Percentiles rank a stretch among this genome's conserved stretches.
Conservation (phyloP, 352 stramenopile species). For the Phytophthora pinifolia region DNA sequence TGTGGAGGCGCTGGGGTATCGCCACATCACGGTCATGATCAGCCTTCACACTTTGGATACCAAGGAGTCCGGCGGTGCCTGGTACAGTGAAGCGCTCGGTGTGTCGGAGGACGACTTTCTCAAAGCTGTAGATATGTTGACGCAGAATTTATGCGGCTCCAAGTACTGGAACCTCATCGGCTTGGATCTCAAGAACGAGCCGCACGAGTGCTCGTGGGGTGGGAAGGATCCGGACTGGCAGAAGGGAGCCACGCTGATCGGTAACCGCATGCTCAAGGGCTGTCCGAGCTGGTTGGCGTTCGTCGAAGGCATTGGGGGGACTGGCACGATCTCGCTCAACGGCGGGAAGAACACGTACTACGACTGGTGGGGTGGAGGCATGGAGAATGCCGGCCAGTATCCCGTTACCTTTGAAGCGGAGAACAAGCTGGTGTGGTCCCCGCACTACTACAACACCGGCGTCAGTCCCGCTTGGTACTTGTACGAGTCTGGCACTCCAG, state of each 20-base stretch:
- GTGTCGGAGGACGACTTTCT: conserved; percentile 62
- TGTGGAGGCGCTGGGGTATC: conserved; percentile 56
- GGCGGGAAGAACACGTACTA: conserved; percentile 37
- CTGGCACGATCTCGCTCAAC: conserved; percentile 36
- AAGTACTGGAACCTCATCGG: conserved; percentile 73
- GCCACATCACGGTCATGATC: conserved; percentile 60
- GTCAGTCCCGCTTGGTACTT: conserved; percentile 63
- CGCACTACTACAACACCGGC: conserved; percentile 75
- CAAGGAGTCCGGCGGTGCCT: conserved; percentile 51
- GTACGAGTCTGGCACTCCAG: conserved; percentile 41
- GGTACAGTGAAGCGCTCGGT: conserved; percentile 53
- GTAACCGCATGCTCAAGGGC: conserved; percentile 55
- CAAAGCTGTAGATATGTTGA: conserved; percentile 52
- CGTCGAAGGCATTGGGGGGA: conserved; percentile 54
- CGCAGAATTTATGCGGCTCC: conserved; percentile 43
- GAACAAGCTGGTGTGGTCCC: conserved; percentile 67
- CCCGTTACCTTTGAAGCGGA: conserved; percentile 41
- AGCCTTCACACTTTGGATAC: conserved; percentile 63
- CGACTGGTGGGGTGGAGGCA: conserved; percentile 69
- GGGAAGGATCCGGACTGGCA: conserved; percentile 46
- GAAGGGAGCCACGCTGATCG: conserved; percentile 56
- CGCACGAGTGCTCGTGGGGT: conserved; percentile 53
- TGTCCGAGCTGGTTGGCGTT: conserved; percentile 71
- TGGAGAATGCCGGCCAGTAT: conserved; percentile 37
- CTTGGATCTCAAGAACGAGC: conserved; percentile 73